Conservation (phyloP, 257 asterid species). For the Vinca minor region DNA sequence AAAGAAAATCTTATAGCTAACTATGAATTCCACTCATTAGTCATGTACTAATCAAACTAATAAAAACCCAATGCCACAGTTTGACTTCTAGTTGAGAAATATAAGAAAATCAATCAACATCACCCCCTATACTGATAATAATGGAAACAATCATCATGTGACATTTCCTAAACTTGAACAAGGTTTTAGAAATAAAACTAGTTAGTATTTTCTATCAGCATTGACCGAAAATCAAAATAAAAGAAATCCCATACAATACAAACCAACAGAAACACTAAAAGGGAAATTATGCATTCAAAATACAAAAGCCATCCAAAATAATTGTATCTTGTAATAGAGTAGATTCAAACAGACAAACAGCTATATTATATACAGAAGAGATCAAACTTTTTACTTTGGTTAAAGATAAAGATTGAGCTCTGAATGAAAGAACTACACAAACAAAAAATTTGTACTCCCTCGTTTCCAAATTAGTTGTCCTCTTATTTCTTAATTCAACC, state of each 20-base stretch:
- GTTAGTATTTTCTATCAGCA: neutral
- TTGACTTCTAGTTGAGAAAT: conserved; percentile 16
- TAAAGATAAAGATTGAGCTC: neutral
- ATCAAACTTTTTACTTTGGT: neutral
- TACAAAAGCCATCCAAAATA: neutral
- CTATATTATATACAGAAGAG: neutral
- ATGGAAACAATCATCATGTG: conserved; percentile 6
- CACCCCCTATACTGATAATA: conserved; percentile 2
- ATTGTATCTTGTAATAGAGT: neutral
- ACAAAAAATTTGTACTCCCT: neutral
- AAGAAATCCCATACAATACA: neutral
- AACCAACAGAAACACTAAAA: neutral
- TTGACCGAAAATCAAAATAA: conserved; percentile 2
- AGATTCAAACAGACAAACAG: no score
- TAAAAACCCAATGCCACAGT: conserved; percentile 7
- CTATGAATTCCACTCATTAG: conserved; percentile 9
- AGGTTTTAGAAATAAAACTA: neutral
- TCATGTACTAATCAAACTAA: conserved; percentile 9
- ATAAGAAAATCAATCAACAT: conserved; percentile 20
- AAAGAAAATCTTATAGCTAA: neutral
- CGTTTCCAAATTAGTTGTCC: no score
- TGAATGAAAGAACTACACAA: neutral
- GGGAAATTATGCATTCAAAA: neutral
- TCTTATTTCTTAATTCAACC: no score
- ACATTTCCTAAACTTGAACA: conserved; percentile 4